These are phyloP conservation scores for Fusarium liriodendri DNA, from an alignment of 2,329 filamentous ascomycete genomes.

Conservation along the genomic window DNA sequence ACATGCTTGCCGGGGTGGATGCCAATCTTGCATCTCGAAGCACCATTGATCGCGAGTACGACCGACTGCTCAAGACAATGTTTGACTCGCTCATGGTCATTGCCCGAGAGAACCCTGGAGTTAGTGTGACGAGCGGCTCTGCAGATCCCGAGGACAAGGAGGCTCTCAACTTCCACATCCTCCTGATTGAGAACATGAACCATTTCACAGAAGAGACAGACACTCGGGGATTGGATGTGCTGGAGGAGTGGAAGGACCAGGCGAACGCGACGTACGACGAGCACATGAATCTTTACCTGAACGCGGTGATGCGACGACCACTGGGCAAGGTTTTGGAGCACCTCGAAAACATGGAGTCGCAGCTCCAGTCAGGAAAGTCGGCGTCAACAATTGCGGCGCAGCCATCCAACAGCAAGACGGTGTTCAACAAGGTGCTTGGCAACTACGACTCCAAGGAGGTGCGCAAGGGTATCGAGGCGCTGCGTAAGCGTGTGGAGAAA, in stretches of 20 bases:
- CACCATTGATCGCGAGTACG: conserved; percentile 87
- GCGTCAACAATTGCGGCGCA: conserved; percentile 77
- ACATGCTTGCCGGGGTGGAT: conserved; percentile 75
- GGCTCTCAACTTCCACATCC: conserved; percentile 95
- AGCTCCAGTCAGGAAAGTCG: conserved; percentile 69
- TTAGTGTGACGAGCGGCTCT: conserved; percentile 55
- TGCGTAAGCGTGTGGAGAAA: conserved; percentile 94
- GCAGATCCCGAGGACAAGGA: conserved; percentile 88
- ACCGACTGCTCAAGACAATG: conserved; percentile 92
- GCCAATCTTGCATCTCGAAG: conserved; percentile 73
- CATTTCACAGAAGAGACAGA: conserved; percentile 95
- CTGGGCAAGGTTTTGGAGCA: conserved; percentile 93
- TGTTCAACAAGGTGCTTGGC: conserved; percentile 87
- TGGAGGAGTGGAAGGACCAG: conserved; percentile 85
- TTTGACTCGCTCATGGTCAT: conserved; percentile 97
- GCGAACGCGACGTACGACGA: conserved; percentile 84
- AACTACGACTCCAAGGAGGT: conserved; percentile 87
- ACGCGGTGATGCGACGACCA: conserved; percentile 87
- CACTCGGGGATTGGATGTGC: conserved; percentile 75
- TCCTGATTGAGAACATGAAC: conserved; percentile 99
- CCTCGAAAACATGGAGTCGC: conserved; percentile 86
- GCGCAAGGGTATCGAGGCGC: conserved; percentile 86
- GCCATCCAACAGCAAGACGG: conserved; percentile 82
- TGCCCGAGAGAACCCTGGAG: conserved; percentile 75
- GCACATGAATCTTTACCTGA: conserved; percentile 88